Percentiles rank a stretch among this genome's conserved stretches.
Evolutionary conservation across 148 eudicot species (phyloP).

Genomic region (Rhododendron kiyosumense): DNA sequence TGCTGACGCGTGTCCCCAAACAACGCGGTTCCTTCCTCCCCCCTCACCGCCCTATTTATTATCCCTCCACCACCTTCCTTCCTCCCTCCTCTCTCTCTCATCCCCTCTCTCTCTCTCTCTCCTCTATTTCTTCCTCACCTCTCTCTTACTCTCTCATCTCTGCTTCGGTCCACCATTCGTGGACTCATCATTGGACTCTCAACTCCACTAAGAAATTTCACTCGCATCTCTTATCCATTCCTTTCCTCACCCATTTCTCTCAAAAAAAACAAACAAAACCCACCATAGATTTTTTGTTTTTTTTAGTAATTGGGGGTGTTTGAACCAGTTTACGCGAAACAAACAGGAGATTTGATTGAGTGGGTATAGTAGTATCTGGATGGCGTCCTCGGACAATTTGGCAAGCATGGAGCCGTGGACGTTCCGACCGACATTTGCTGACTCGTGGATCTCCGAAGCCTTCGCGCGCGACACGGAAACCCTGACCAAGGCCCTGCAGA

Average conservation of each 20-base stretch:
- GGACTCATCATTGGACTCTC: neutral
- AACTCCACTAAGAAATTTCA: neutral
- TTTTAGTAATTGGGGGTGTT: neutral
- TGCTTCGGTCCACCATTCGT: neutral
- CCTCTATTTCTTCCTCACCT: neutral
- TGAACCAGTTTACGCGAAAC: neutral
- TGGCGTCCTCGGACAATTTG: constrained; percentile 48
- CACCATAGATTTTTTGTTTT: too few species aligned
- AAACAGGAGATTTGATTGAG: neutral
- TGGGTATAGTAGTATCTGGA: neutral
- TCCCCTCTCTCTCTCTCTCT: neutral
- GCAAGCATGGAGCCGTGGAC: constrained; percentile 49
- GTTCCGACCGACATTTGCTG: constrained; percentile 36
- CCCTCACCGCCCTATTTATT: constrained; percentile 59
- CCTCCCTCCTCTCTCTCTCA: neutral
- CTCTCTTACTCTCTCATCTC: neutral
- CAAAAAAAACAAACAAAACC: neutral
- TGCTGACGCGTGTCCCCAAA: constrained; percentile 37
- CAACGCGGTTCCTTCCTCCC: constrained; percentile 36
- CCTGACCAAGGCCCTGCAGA: constrained; percentile 39
- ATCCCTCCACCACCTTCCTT: neutral
- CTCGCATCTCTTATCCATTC: neutral
- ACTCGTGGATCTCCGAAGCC: constrained; percentile 57
- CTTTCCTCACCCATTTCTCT: neutral
- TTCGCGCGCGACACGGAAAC: constrained; percentile 47